phyloP scores from a whole-genome alignment of 2,329 filamentous ascomycete species.

The Myrmaecium sp. region DNA sequence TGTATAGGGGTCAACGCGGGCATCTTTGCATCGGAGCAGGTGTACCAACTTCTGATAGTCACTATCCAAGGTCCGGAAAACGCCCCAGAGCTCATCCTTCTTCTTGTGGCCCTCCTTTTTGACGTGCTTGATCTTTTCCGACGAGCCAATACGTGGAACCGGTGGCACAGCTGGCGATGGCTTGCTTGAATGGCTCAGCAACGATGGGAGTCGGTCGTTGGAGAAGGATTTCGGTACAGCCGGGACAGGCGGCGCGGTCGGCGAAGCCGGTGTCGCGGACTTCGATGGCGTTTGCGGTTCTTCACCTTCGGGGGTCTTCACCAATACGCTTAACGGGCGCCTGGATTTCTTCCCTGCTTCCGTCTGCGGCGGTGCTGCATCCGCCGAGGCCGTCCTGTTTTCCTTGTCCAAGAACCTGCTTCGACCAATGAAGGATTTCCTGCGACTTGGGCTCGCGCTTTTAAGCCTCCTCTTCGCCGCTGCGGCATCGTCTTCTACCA shows the following conservation, averaged over 20 bases:
- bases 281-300: too few species aligned
- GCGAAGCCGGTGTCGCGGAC: constrained; percentile 1
- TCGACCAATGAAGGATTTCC: constrained; percentile 10
- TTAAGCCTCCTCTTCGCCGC: constrained; percentile 8
- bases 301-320: constrained; percentile 10
- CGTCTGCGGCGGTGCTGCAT: too few species aligned
- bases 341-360: constrained; percentile 23
- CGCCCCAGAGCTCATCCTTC: constrained; percentile 53
- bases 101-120: constrained; percentile 28
- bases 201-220: constrained; percentile 26
- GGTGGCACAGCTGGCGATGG: constrained; percentile 23
- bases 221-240: constrained; percentile 31
- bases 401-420: constrained; percentile 16
- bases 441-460: constrained; percentile 10
- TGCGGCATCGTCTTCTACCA: constrained; percentile 6
- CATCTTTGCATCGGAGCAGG: constrained; percentile 1
- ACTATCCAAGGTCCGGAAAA: constrained; percentile 50
- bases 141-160: constrained; percentile 23
- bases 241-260: constrained; percentile 19
- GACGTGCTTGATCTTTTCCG: constrained; percentile 22
- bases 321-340: constrained; percentile 16
- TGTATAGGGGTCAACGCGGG: constrained; percentile 10
- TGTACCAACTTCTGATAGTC: constrained; percentile 45
- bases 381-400: too few species aligned
- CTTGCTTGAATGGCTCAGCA: too few species aligned